Percentiles rank a stretch among this genome's conserved stretches.
Evolutionary conservation across 75 land plant genomes (phyloP).

Genomic region (Isoetes taiwanensis): DNA sequence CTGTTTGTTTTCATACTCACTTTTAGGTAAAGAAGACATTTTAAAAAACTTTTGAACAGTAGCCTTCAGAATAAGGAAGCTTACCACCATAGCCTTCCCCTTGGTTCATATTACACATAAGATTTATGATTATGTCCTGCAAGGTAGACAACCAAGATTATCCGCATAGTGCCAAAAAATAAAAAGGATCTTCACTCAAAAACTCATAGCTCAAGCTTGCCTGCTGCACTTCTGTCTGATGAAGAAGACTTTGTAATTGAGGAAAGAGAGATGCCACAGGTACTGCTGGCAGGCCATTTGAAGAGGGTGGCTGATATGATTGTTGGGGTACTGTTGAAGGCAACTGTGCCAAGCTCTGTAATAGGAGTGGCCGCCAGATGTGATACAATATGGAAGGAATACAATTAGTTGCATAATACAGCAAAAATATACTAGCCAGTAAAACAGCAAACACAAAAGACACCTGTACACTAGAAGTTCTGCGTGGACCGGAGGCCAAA

Average conservation of each 20-base stretch:
- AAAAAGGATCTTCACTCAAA: background rate
- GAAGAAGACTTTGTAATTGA: conserved; percentile 4
- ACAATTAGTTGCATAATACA: background rate
- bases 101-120: background rate
- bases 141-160: background rate
- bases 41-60: too few relatives aligned
- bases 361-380: too few relatives aligned
- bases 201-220: background rate
- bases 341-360: too few relatives aligned
- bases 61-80: background rate
- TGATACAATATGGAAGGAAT: background rate
- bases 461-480: conserved; percentile 1
- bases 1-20: background rate
- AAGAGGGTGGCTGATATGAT: background rate
- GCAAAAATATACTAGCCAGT: background rate
- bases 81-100: background rate
- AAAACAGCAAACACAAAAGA: background rate
- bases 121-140: background rate
- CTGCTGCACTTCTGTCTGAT: background rate
- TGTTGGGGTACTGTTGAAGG: background rate
- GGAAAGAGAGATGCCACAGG: background rate
- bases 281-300: background rate
- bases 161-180: background rate
- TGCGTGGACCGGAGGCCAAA: background rate
- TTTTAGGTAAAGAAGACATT: background rate